Conservation (phyloP, 192 early-diverging fungal genomes). For the Chytriomyces sp. region DNA sequence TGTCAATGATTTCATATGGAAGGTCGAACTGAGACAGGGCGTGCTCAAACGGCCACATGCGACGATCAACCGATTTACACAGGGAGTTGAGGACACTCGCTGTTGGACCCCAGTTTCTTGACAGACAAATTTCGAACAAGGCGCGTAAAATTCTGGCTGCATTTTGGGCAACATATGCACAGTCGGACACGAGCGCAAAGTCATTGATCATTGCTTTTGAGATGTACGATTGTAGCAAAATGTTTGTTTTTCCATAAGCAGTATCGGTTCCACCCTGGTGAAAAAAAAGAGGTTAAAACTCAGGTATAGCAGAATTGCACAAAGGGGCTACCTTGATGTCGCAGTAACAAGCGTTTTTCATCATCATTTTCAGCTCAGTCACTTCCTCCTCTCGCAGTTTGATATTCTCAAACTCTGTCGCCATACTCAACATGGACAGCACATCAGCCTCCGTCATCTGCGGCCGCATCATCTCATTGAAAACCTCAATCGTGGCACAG, state of each 20-base stretch:
- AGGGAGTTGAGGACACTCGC: slow-evolving; percentile 79
- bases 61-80: slow-evolving; percentile 83
- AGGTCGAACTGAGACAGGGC: slow-evolving; percentile 85
- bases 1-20: slow-evolving; percentile 72
- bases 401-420: slow-evolving; percentile 94
- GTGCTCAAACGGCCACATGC: slow-evolving; percentile 93
- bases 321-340: slow-evolving; percentile 73
- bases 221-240: slow-evolving; percentile 88
- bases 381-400: slow-evolving; percentile 89
- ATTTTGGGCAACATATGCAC: slow-evolving; percentile 93
- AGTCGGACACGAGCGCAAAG: slow-evolving; percentile 94
- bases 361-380: slow-evolving; percentile 76
- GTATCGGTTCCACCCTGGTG: slow-evolving; percentile 76
- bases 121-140: slow-evolving; percentile 92
- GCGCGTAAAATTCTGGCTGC: slow-evolving; percentile 91
- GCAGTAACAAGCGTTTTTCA: slow-evolving; percentile 76
- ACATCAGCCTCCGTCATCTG: slow-evolving; percentile 94
- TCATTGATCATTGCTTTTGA: slow-evolving; percentile 81
- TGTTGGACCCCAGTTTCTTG: slow-evolving; percentile 87
- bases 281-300: not conserved
- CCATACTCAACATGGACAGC: slow-evolving; percentile 83
- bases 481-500: slow-evolving; percentile 83
- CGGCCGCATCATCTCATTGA: slow-evolving; percentile 84
- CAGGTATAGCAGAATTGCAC: not conserved
- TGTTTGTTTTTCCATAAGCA: slow-evolving; percentile 90